Evolutionary conservation across 108 stramenopile genomes (phyloP).

Genomic region (Epithemia pelagica): DNA sequence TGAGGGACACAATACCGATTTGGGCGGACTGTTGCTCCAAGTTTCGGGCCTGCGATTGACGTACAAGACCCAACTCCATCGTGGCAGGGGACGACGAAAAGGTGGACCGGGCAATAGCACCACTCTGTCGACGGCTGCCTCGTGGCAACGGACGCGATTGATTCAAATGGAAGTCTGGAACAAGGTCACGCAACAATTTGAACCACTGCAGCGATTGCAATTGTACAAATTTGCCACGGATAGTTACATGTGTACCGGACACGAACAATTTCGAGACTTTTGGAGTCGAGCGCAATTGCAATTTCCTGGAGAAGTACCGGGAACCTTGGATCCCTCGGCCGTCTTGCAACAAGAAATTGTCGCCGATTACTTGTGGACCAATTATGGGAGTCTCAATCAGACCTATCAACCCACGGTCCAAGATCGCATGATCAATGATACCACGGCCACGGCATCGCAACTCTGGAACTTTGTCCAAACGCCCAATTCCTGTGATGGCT

Average conservation of each 20-base stretch:
- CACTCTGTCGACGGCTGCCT: background rate
- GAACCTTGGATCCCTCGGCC: slow-evolving; percentile 4
- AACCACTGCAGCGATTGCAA: slow-evolving; percentile 35
- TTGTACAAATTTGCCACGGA: slow-evolving; percentile 44
- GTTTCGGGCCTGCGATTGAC: slow-evolving; percentile 39
- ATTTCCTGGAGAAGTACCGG: slow-evolving; percentile 28
- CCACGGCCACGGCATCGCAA: slow-evolving; percentile 5
- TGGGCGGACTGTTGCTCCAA: slow-evolving; percentile 38
- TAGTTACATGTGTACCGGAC: slow-evolving; percentile 26
- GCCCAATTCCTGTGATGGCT: slow-evolving; percentile 7
- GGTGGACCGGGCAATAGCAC: too few species aligned
- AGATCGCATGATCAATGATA: slow-evolving; percentile 34
- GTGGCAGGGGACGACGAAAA: too few species aligned
- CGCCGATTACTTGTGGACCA: slow-evolving; percentile 15
- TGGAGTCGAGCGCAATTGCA: slow-evolving; percentile 12
- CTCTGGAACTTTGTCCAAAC: slow-evolving; percentile 21
- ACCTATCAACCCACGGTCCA: slow-evolving; percentile 20
- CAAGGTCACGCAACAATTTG: slow-evolving; percentile 15
- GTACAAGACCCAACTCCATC: slow-evolving; percentile 30
- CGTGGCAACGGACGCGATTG: slow-evolving; percentile 7
- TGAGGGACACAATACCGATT: slow-evolving; percentile 17
- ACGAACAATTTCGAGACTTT: slow-evolving; percentile 19
- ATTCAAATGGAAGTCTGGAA: slow-evolving; percentile 25
- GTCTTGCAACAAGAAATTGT: slow-evolving; percentile 26
- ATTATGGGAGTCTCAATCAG: background rate